Conservation (phyloP, 1,139 yeast genomes). For the Magnusiomyces fungicola region DNA sequence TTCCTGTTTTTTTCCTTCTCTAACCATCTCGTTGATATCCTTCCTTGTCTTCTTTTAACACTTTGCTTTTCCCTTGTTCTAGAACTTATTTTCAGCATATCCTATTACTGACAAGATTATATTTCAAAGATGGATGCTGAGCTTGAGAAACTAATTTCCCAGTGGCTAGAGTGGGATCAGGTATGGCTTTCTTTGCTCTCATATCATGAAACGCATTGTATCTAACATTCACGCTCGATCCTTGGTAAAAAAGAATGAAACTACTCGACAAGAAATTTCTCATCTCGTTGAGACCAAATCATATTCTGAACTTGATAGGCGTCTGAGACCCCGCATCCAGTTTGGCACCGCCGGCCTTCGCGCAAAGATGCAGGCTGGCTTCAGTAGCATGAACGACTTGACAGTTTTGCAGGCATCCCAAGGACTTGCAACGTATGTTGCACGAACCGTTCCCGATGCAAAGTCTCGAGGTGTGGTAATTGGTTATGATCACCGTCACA, state of each 20-base stretch:
- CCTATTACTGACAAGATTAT: neutral
- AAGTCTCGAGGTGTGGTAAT: constrained; percentile 51
- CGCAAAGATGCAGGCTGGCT: constrained; percentile 85
- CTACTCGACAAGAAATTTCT: constrained; percentile 50
- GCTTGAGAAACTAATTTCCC: neutral
- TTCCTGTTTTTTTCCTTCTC: too few relatives aligned
- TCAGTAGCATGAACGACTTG: constrained; percentile 79
- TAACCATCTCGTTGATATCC: too few relatives aligned
- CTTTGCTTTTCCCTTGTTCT: too few relatives aligned
- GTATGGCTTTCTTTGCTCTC: constrained; percentile 1
- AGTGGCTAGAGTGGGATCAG: constrained; percentile 8
- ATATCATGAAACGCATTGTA: too few relatives aligned
- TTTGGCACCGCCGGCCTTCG: constrained; percentile 94
- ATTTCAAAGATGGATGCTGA: constrained; percentile 1
- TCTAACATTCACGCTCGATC: too few relatives aligned
- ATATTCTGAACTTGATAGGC: constrained; percentile 41
- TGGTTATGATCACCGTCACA: constrained; percentile 87
- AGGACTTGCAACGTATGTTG: constrained; percentile 66
- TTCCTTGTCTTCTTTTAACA: too few relatives aligned
- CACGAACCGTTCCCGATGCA: constrained; percentile 30
- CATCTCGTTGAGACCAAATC: constrained; percentile 39
- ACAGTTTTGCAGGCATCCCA: constrained; percentile 90
- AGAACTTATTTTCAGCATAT: too few relatives aligned
- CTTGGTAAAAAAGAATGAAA: constrained; percentile 39
- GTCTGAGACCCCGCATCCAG: constrained; percentile 47